Evolutionary conservation across 2,329 filamentous ascomycete species (phyloP), one percentile per base, ranked within the genome.

Genomic region (Fusarium sulawesiense): DNA sequence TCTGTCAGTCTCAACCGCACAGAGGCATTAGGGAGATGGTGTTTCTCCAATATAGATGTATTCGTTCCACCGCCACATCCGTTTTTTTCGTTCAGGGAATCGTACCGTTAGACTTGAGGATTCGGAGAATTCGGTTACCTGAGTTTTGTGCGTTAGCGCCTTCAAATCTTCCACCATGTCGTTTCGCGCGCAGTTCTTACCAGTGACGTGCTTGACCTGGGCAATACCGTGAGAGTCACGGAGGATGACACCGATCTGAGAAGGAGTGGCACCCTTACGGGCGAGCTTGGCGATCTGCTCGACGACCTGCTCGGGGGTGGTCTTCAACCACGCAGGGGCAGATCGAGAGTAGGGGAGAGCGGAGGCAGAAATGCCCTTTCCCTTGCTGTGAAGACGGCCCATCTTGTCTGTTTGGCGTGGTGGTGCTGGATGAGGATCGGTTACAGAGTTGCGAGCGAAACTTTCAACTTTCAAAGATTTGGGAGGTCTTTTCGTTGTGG

Each of bases 111-210:
- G 92, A 92, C 91, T 98, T 98, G 79, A 99, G 90, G 87, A 99
- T 98, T 85, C 96, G 92, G 81, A 99, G 93, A 83, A 99, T 98
- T 90, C 97, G 97, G 93, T 99, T 99, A 87, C 96, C 95, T 94
- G 77, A 48, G 21, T 51, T 40, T 55, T 27, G 48, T 76, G 48
- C 75, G 79, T 86, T 77, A 87, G 82, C 75, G 74, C 70, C 23
- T 21, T 18, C 7, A 32, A 12, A 13, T 20, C 41, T 20, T 12
- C 2, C 12, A 7, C 6, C 14, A 34, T 30, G 18, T 9, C 13
- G 10, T 20, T 20, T 41, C 37, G 44, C 30, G 20, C 16, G 47
- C 11, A 25, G n/a, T 41, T 81, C 92, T 80, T 93, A 97, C 94
- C 94, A 83, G 94, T 97, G 77, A 98, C 93, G 81, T 97, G 87